These are phyloP conservation scores for Arctostaphylos glauca DNA, from an alignment of 148 eudicot genomes.

Conservation along the genomic window DNA sequence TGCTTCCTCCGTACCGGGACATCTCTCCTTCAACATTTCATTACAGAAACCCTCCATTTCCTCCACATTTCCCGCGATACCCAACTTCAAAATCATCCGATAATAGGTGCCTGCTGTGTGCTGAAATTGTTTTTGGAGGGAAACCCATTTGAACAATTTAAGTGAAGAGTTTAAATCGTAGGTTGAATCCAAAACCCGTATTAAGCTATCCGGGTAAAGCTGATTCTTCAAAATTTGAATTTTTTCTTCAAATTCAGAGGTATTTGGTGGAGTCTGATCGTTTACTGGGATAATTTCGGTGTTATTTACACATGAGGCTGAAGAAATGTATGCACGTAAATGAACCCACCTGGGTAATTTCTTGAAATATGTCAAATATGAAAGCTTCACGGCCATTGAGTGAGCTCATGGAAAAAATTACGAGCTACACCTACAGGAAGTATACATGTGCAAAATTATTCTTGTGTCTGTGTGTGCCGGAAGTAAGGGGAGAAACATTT, in stretches of 20 bases:
- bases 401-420: constrained; percentile 12
- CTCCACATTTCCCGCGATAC: constrained; percentile 55
- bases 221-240: constrained; percentile 42
- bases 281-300: constrained; percentile 25
- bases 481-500: neutral
- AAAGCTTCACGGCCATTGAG: constrained; percentile 41
- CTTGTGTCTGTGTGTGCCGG: neutral
- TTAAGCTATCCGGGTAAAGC: constrained; percentile 51
- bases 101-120: constrained; percentile 54
- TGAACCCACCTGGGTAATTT: constrained; percentile 43
- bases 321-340: constrained; percentile 30
- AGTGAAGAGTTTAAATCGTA: constrained; percentile 55
- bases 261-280: constrained; percentile 19
- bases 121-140: constrained; percentile 53
- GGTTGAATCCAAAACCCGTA: constrained; percentile 47
- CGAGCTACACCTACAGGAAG: neutral
- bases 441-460: neutral
- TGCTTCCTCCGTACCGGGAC: constrained; percentile 34
- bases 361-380: constrained; percentile 32
- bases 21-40: constrained; percentile 54
- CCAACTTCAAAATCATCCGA: constrained; percentile 51
- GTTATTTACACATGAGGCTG: constrained; percentile 39
- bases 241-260: constrained; percentile 35
- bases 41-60: constrained; percentile 61
- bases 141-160: constrained; percentile 69